Evolutionary conservation across 495 filamentous ascomycete genomes (phyloP), one percentile per base, ranked within the genome.

Genomic region (Hyaloscypha variabilis): DNA sequence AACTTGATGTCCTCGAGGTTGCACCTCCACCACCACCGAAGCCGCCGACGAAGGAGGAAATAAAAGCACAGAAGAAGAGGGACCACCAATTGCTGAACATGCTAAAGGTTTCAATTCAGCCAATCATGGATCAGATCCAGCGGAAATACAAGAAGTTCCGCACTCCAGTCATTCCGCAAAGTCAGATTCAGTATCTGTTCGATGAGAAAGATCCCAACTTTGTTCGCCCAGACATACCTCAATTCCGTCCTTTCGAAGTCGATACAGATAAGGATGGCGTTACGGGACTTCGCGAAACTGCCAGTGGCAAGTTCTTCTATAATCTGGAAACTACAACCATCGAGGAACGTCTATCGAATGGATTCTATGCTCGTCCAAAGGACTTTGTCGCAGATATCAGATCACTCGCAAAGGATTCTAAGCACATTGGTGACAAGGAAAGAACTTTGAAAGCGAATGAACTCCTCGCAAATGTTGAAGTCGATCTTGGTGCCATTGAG

Each of bases 41-140:
- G 49, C 74, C 77, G 39, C 77, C 85, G 4, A 91, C 85, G 21
- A 91, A 92, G 71, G 90, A 91, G 59, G 88, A 97, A 74, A 82
- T 90, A 46, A 91, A 91, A 69, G 87, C 85, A 2, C 91, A 93
- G 77, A 92, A 89, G 72, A 87, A 90, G 76, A 84, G 85, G 46
- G 96, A 99, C 74, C 85, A 89, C 34, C 85, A 91, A 60, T 84
- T 85, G 2, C 79, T 97, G 39, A 97, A 97, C 73, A 75, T 90
- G 60, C 78, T 99, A 60, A 98, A 97, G 77, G 82, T 94, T 21
- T 82, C 89, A 26, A 87, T 99, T 59, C 93, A 97, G 75, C 90
- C 90, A 14, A 89, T 97, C 68, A 96, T 99, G 92, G 94, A 98
- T 66, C 90, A 96, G 76, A 91, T 97, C 64, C 91, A 95, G 69